Evolutionary conservation across 202 grass and related monocot genomes (phyloP).

Genomic region (Digitaria exilis): DNA sequence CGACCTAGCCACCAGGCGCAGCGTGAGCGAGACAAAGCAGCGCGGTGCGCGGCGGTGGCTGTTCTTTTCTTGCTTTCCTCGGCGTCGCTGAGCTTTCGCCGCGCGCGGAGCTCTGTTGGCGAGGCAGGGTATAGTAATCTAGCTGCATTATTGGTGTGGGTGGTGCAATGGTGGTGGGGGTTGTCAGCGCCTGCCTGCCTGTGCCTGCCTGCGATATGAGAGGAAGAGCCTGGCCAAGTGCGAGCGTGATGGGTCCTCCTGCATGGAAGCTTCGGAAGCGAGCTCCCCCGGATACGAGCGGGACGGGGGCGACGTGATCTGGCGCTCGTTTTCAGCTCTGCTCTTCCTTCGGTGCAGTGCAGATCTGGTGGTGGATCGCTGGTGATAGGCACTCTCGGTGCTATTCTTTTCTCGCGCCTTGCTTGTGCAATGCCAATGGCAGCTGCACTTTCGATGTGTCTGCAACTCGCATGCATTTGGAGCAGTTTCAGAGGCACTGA

Average conservation of each 20-base stretch:
- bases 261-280: conserved; percentile 48
- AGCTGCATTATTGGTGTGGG: conserved; percentile 33
- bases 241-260: conserved; percentile 18
- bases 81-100: conserved; percentile 28
- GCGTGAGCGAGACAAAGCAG: background rate
- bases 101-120: conserved; percentile 21
- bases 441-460: background rate
- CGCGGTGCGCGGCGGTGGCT: background rate
- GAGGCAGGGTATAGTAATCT: background rate
- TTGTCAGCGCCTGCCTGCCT: background rate
- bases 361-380: background rate
- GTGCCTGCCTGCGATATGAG: background rate
- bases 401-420: no score
- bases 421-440: background rate
- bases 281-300: conserved; percentile 49
- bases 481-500: background rate
- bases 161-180: background rate
- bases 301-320: conserved; percentile 3
- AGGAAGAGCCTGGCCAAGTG: background rate
- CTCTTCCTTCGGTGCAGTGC: background rate
- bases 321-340: conserved; percentile 11
- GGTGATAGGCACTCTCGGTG: background rate
- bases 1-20: background rate
- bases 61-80: background rate
- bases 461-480: background rate